Evolutionary conservation across 192 early-diverging fungal genomes (phyloP).

Genomic region (Coemansia sp.): DNA sequence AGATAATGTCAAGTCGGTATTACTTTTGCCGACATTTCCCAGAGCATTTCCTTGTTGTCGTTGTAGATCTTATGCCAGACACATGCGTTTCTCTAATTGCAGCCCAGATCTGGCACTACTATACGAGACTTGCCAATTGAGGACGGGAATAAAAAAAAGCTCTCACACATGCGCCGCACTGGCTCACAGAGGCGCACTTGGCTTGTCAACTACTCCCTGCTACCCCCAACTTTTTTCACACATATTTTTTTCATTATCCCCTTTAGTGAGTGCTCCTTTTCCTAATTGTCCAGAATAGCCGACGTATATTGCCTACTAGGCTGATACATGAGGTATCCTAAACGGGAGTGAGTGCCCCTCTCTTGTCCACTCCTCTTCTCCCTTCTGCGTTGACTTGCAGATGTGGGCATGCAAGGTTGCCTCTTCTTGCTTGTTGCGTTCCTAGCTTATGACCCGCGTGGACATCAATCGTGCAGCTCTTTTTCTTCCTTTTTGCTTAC

Average conservation of each 20-base stretch:
- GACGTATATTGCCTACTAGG: conserved; percentile 6
- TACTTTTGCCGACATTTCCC: conserved; percentile 12
- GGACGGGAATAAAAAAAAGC: neutral
- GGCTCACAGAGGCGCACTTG: conserved; percentile 2
- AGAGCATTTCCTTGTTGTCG: conserved; percentile 4
- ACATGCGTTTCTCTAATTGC: neutral
- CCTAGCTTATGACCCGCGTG: neutral
- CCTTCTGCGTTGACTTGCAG: conserved; percentile 1
- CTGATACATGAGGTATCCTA: conserved; percentile 1
- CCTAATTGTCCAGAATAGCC: neutral
- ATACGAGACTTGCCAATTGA: neutral
- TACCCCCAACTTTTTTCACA: neutral
- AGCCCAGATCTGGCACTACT: neutral
- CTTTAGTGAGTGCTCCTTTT: neutral
- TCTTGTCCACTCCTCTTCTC: neutral
- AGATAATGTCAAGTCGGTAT: conserved; percentile 13
- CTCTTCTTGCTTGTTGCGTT: neutral
- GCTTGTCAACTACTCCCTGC: conserved; percentile 4
- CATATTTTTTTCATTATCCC: neutral
- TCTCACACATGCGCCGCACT: neutral
- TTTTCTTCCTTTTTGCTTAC: conserved; percentile 1
- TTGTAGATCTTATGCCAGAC: neutral
- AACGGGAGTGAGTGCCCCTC: neutral
- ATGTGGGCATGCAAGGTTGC: neutral
- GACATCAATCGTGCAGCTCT: neutral